Evolutionary conservation across 441 rosid species (phyloP), one percentile per base, ranked within the genome.

Genomic region (Rhodomyrtus psidioides): DNA sequence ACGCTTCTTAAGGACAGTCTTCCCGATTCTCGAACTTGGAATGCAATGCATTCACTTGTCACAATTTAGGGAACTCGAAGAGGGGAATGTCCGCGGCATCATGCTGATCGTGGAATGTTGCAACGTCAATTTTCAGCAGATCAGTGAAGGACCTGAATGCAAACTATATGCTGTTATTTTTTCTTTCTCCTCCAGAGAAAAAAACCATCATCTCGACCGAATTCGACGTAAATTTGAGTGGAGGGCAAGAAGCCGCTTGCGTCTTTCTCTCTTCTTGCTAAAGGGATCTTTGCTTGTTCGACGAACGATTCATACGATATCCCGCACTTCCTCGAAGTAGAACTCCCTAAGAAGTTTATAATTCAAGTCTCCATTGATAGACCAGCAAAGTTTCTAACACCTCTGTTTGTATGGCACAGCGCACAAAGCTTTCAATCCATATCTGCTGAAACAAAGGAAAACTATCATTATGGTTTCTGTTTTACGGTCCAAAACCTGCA

Each of bases 381-480:
- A 15, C 74, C 4, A 16, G 42, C 42, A 60, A 60, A 28, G 23
- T 60, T 28, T 60, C 74, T 28, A 16, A 16, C 23, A 28, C 23
- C 23, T 7, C n/a, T 1, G 26, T 56, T 56, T 28, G 23, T 60
- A 28, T 60, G 28, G 1, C 3, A 1, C 42, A 9, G 6, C 0
- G 42, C 21, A 62, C 24, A 62, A 62, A 62, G 75, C 42, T 62
- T 62, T 9, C 13, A 4, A 42, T 62, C 13, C 3, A 17, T 55
- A 4, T 55, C n/a, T 4, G 24, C 56, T 7, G 24, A 55, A 19
- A 55, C 56, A 19, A 19, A 55, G 56, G 56, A 55, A 55, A 55
- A 55, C 56, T 55, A 55, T 55, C 9, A 55, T 7, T 6, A 55
- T 8, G 9, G 56, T 55, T 55, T 17, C 24, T 6, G 7, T 7